phyloP scores from a whole-genome alignment of 257 asterid species.

The Scutellaria barbata region DNA sequence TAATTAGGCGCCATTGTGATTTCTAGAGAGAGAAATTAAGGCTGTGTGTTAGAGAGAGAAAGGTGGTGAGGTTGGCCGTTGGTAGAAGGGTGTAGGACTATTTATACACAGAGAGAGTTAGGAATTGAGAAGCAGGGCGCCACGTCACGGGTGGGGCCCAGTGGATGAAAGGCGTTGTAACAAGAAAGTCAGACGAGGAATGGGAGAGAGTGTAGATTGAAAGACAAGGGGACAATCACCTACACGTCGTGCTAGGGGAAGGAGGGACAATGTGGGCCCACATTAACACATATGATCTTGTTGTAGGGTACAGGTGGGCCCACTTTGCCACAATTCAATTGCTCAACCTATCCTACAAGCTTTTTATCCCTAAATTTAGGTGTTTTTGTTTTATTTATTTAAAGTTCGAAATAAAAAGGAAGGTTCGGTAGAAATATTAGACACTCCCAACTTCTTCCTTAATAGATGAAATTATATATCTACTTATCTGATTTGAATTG shows the following conservation, averaged over 20 bases:
- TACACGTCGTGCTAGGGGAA: constrained; percentile 9
- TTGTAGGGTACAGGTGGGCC: not conserved
- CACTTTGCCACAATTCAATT: not conserved
- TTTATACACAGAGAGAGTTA: constrained; percentile 44
- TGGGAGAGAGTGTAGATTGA: not conserved
- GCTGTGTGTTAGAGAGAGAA: not conserved
- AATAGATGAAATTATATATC: no score
- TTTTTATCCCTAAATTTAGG: not conserved
- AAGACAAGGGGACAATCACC: constrained; percentile 1
- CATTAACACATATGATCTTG: not conserved
- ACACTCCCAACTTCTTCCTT: no score
- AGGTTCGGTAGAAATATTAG: no score
- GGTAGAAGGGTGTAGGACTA: constrained; percentile 13
- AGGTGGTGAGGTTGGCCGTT: constrained; percentile 16
- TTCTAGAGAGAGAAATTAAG: not conserved
- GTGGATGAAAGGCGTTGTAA: not conserved
- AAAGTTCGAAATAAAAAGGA: no score
- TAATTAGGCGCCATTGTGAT: constrained; percentile 62
- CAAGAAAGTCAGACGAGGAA: constrained; percentile 25
- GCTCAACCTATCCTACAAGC: not conserved
- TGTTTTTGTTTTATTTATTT: no score
- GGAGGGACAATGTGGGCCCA: constrained; percentile 3
- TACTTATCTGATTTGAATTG: no score
- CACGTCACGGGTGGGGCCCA: constrained; percentile 40
- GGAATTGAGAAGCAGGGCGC: constrained; percentile 8